phyloP scores from a whole-genome alignment of 2,329 filamentous ascomycete species.

The Verticillium dahliae region DNA sequence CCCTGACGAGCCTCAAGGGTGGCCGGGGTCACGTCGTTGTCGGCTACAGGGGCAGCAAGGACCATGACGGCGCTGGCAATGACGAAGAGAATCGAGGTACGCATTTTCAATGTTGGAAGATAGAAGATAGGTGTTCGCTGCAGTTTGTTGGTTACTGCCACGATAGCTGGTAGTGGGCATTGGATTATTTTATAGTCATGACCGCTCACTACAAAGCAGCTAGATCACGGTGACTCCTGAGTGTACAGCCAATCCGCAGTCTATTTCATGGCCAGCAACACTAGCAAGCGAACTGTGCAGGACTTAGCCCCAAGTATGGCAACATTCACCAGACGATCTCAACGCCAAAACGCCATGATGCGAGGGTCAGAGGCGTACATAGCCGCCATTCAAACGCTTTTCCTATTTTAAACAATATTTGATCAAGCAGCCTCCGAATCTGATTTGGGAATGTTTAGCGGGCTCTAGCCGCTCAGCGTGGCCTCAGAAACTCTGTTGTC shows the following conservation, averaged over 20 bases:
- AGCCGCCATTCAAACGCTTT: background rate
- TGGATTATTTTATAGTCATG: background rate
- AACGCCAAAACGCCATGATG: background rate
- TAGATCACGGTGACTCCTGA: no score
- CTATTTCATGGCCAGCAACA: background rate
- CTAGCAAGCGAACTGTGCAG: background rate
- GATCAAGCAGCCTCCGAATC: background rate
- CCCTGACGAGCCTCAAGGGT: background rate
- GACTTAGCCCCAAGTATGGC: background rate
- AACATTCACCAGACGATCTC: background rate
- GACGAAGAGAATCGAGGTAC: background rate
- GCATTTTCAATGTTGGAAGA: background rate
- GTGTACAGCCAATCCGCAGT: background rate
- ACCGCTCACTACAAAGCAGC: no score
- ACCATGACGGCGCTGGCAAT: background rate
- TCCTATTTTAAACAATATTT: background rate
- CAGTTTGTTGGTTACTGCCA: background rate
- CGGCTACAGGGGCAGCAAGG: background rate
- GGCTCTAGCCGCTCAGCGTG: background rate
- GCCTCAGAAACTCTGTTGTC: background rate
- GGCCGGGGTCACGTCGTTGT: background rate
- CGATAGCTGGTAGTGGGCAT: background rate
- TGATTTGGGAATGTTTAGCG: background rate
- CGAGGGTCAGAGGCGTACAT: background rate
- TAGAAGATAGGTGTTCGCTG: background rate